phyloP scores from a whole-genome alignment of 805 yeast genomes.

The Starmera amethionina region DNA sequence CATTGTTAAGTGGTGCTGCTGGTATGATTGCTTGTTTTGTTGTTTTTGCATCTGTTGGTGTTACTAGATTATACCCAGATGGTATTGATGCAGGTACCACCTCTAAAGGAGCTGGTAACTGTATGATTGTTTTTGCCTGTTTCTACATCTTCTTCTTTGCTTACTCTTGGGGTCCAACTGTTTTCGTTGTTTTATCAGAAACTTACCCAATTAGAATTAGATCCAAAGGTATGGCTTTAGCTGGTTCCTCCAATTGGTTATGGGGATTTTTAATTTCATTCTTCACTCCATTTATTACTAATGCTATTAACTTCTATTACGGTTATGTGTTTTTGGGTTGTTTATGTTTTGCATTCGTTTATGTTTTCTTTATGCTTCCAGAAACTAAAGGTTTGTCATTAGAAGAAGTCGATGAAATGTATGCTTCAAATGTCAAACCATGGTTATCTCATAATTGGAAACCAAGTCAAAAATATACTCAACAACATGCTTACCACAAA shows the following conservation, averaged over 20 bases:
- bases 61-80: slow-evolving; percentile 30
- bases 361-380: slow-evolving; percentile 62
- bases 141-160: slow-evolving; percentile 65
- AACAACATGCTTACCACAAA: slow-evolving; percentile 15
- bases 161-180: slow-evolving; percentile 66
- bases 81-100: slow-evolving; percentile 36
- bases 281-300: slow-evolving; percentile 65
- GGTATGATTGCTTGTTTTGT: slow-evolving; percentile 38
- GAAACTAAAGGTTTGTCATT: slow-evolving; percentile 76
- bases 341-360: slow-evolving; percentile 47
- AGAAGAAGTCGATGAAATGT: slow-evolving; percentile 72
- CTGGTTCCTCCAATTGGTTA: slow-evolving; percentile 53
- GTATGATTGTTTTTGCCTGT: slow-evolving; percentile 63
- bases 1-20: slow-evolving; percentile 37
- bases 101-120: slow-evolving; percentile 50
- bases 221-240: slow-evolving; percentile 45
- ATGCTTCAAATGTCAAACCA: slow-evolving; percentile 30
- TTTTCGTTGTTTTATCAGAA: slow-evolving; percentile 56
- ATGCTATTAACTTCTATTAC: slow-evolving; percentile 57
- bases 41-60: slow-evolving; percentile 53
- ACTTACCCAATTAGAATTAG: slow-evolving; percentile 66
- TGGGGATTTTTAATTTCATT: slow-evolving; percentile 61
- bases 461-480: slow-evolving; percentile 29
- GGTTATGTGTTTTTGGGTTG: slow-evolving; percentile 62
- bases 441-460: slow-evolving; percentile 43